Conservation (phyloP, 768 basidiomycete genomes). For the Amanita molliuscula region DNA sequence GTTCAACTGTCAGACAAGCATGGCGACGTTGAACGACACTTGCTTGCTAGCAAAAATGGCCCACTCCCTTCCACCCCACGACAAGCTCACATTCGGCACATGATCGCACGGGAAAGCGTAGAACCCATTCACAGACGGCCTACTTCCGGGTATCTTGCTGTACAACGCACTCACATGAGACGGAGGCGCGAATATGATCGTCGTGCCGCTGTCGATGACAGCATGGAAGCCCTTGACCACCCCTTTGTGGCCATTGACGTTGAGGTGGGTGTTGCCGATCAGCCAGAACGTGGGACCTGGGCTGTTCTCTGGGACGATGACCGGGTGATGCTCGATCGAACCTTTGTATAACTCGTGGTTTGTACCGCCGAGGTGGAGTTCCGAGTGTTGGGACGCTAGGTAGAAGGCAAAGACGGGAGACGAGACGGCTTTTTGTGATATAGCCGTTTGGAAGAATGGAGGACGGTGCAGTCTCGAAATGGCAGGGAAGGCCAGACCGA, state of each 20-base stretch:
- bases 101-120: slow-evolving; percentile 1
- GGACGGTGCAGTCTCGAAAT: background rate
- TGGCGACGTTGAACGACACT: background rate
- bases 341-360: background rate
- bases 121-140: background rate
- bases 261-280: slow-evolving; percentile 1
- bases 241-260: background rate
- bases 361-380: background rate
- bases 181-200: background rate
- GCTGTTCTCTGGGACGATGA: background rate
- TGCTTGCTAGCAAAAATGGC: background rate
- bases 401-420: background rate
- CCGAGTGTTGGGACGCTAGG: background rate
- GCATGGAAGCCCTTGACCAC: background rate
- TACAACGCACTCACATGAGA: background rate
- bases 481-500: background rate
- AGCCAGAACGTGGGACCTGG: background rate
- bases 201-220: slow-evolving; percentile 2
- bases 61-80: slow-evolving; percentile 3
- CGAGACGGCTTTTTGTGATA: background rate
- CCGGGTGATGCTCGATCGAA: background rate
- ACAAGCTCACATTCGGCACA: background rate
- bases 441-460: slow-evolving; percentile 1
- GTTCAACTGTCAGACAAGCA: background rate
- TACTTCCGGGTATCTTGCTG: background rate